Percentiles rank a stretch among this genome's conserved stretches.
Conservation (phyloP, 805 yeast species). For the Pichia nanzhaoensis region DNA sequence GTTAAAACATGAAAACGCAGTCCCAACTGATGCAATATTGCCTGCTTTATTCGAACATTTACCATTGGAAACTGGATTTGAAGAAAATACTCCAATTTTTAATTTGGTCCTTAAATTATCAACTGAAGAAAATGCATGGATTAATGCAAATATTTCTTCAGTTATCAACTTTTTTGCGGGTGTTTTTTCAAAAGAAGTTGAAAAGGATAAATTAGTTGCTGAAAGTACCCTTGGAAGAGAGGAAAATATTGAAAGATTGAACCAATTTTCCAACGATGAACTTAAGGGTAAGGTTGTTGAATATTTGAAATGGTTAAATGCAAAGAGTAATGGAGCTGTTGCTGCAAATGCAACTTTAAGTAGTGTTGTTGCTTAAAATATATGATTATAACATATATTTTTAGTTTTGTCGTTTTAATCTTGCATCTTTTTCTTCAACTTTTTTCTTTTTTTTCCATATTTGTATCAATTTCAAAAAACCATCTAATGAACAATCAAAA, state of each 20-base stretch:
- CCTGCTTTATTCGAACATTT: conserved; percentile 71
- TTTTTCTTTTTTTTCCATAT: neutral
- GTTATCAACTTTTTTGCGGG: conserved; percentile 61
- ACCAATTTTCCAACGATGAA: conserved; percentile 71
- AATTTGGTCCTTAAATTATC: conserved; percentile 60
- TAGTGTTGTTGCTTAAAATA: conserved; percentile 31
- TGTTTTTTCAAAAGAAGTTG: conserved; percentile 70
- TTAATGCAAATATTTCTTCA: conserved; percentile 50
- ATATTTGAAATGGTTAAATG: conserved; percentile 66
- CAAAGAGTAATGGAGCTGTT: conserved; percentile 56
- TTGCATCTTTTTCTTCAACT: neutral
- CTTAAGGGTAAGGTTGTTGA: conserved; percentile 58
- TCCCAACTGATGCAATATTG: conserved; percentile 72
- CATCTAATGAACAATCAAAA: no score
- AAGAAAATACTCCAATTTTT: conserved; percentile 89
- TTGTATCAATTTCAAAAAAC: neutral
- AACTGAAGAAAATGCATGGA: conserved; percentile 49
- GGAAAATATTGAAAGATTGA: conserved; percentile 66
- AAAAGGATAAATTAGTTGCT: conserved; percentile 58
- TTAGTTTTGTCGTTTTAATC: neutral
- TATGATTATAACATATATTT: neutral
- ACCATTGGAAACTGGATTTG: conserved; percentile 83
- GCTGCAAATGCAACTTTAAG: conserved; percentile 44
- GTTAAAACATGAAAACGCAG: conserved; percentile 58
- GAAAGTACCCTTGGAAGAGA: conserved; percentile 84